These are phyloP conservation scores for Moniliella sp. DNA, from an alignment of 1,284 basidiomycete species.

Conservation along the genomic window DNA sequence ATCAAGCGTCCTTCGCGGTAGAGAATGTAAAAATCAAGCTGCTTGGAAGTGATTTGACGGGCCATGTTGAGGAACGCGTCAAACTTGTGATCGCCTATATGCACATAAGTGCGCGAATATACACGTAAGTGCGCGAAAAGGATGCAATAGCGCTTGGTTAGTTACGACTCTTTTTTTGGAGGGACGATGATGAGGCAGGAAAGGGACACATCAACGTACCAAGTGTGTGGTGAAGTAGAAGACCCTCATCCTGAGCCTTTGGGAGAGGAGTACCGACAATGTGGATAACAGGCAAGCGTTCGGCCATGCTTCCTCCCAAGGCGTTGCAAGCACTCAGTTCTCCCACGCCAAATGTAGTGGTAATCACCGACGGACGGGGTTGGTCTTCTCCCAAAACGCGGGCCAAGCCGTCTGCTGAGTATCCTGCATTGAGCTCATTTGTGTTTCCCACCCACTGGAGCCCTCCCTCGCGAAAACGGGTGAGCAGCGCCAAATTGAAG, in stretches of 20 bases:
- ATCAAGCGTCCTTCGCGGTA: no score
- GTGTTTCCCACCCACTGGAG: constrained; percentile 57
- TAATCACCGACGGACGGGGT: no score
- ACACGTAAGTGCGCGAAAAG: no score
- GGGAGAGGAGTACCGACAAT: constrained; percentile 69
- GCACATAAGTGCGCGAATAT: no score
- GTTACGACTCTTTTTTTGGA: no score
- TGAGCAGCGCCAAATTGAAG: constrained; percentile 54
- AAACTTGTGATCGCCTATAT: constrained; percentile 35
- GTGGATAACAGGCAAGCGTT: constrained; percentile 76
- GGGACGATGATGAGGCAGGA: no score
- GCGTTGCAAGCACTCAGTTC: constrained; percentile 40
- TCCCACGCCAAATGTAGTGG: constrained; percentile 59
- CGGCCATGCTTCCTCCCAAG: constrained; percentile 43
- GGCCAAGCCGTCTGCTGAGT: constrained; percentile 5
- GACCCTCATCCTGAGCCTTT: constrained; percentile 42
- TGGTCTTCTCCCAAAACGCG: no score
- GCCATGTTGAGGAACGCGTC: constrained; percentile 59
- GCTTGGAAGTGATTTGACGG: constrained; percentile 48
- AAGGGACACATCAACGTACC: no score
- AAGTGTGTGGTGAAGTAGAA: constrained; percentile 35
- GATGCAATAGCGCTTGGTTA: no score
- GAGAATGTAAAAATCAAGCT: no score
- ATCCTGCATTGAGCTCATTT: constrained; percentile 46
- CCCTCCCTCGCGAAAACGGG: constrained; percentile 57